Base-by-base conservation (phyloP, 2,329 filamentous ascomycete species). In the Colletotrichum sidae region DNA sequence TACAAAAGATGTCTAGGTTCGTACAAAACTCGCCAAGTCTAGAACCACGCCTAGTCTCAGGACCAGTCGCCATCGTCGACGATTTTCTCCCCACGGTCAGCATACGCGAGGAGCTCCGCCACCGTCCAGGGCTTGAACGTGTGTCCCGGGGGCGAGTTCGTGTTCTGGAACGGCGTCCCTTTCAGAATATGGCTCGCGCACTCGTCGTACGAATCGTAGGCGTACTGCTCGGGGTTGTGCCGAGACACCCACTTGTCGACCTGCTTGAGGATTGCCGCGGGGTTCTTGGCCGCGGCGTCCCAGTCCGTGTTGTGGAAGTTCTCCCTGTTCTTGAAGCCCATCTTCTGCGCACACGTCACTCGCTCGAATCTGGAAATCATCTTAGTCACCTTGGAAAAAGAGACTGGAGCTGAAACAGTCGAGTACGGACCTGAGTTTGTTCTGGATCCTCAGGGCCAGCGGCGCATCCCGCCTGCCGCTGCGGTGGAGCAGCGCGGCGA, bases 211-310 rank as follows among this genome's bases (percentile, higher is more conserved):
- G 72, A 73, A 8, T 74, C 72, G 12, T 69, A 67, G 1, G 71
- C 72, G 34, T 77, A 74, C 53, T 70, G 67, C 58, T 71, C 78
- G 81, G 39, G 67, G 12, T 73, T 69, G 6, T 75, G 73, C 60
- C 55, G 64, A 60, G 69, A 41, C 71, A 58, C 73, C 72, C 52
- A 54, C 60, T 63, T 11, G 2, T 47, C 39, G 10, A 55, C 51
- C 11, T 37, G 37, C 8, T 51, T 34, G 9, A 45, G 42, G 17
- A 50, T 50, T 5, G 39, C 35, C 9, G 52, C 44, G 13, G 57
- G 55, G 12, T 69, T 66, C 9, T 65, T 50, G 3, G 55, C 60
- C 8, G 35, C 57, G 15, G 59, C 60, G n/a, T 67, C 63, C 51
- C 68, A 70, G 51, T 65, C 67, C 13, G 69, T 63, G 15, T 69